phyloP scores from a whole-genome alignment of 345 rosid genomes.

The Geranium rotundifolium region DNA sequence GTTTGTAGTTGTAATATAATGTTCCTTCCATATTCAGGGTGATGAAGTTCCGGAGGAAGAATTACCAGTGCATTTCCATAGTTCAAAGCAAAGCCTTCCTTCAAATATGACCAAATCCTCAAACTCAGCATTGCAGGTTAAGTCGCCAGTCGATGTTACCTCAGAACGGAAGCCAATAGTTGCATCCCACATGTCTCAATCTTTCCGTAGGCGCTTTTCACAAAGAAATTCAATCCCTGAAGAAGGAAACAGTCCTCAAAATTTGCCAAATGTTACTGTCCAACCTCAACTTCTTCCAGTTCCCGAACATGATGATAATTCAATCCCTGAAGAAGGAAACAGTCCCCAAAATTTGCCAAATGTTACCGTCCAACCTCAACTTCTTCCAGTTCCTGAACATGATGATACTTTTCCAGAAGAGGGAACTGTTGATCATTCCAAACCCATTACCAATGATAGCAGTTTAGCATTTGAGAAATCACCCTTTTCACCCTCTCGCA shows the following conservation, averaged over 20 bases:
- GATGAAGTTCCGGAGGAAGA: slow-evolving; percentile 65
- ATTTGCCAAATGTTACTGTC: slow-evolving; percentile 3
- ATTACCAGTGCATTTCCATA: slow-evolving; percentile 63
- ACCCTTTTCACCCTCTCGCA: slow-evolving; percentile 1
- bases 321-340: slow-evolving; percentile 2
- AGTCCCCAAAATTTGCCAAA: neutral
- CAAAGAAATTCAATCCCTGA: slow-evolving; percentile 7
- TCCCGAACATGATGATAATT: slow-evolving; percentile 9
- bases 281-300: slow-evolving; percentile 12
- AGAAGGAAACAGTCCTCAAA: neutral
- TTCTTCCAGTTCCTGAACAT: slow-evolving; percentile 13
- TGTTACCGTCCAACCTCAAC: slow-evolving; percentile 16
- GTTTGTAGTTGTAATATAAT: too few relatives aligned
- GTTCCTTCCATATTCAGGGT: slow-evolving; percentile 51
- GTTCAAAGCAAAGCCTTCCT: slow-evolving; percentile 10
- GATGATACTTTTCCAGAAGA: slow-evolving; percentile 1
- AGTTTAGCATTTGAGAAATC: neutral
- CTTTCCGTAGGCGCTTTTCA: slow-evolving; percentile 38
- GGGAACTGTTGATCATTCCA: slow-evolving; percentile 8
- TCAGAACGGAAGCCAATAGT: slow-evolving; percentile 16
- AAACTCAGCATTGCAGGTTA: slow-evolving; percentile 11
- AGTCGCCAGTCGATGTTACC: slow-evolving; percentile 7
- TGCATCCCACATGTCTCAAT: slow-evolving; percentile 34
- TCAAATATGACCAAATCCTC: slow-evolving; percentile 1
- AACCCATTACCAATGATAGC: slow-evolving; percentile 4